Conservation (phyloP, 1,284 basidiomycete species). For the Pseudozyma flocculosa region DNA sequence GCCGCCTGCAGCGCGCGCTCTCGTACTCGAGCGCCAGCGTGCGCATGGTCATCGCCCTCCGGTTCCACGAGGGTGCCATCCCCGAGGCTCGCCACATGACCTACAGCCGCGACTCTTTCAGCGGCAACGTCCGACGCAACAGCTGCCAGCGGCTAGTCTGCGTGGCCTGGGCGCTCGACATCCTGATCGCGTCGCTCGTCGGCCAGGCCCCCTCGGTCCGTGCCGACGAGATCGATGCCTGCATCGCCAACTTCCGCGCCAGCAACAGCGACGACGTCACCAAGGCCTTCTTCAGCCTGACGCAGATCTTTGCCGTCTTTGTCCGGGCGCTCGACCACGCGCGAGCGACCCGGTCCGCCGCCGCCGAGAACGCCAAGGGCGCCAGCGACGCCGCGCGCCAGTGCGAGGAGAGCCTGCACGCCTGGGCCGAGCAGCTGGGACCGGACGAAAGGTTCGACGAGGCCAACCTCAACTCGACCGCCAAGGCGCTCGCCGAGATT, state of each 20-base stretch:
- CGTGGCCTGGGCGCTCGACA: conserved; percentile 35
- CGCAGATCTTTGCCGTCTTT: conserved; percentile 59
- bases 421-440: conserved; percentile 60
- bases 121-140: conserved; percentile 19
- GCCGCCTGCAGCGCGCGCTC: conserved; percentile 55
- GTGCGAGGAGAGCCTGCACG: conserved; percentile 36
- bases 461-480: conserved; percentile 57
- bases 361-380: too few species aligned
- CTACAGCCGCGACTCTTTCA: conserved; percentile 22
- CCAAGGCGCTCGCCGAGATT: conserved; percentile 52
- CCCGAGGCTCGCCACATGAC: conserved; percentile 16
- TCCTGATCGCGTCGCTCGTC: conserved; percentile 22
- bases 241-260: conserved; percentile 46
- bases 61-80: conserved; percentile 23
- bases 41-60: conserved; percentile 21
- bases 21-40: conserved; percentile 55
- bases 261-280: conserved; percentile 47
- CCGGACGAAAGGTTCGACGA: conserved; percentile 60
- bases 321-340: conserved; percentile 56
- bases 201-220: conserved; percentile 22
- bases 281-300: conserved; percentile 59
- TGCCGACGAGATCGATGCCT: conserved; percentile 23
- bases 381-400: conserved; percentile 7
- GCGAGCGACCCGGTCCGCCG: background rate
- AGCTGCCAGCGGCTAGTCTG: conserved; percentile 33